These are phyloP conservation scores for Primulina eburnea DNA, from an alignment of 257 asterid species.

Conservation along the genomic window DNA sequence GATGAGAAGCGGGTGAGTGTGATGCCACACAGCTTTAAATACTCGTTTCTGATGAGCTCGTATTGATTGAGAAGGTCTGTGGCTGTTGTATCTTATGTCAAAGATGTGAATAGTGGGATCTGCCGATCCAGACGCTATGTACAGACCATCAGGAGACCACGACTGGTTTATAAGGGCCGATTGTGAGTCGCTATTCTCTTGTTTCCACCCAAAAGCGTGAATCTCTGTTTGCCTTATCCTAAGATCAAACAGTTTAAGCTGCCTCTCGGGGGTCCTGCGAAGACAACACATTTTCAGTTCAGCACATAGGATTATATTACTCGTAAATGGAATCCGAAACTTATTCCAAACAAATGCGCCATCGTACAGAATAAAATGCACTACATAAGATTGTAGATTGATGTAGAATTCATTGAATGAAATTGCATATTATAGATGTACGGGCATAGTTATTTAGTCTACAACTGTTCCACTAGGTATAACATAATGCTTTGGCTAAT, in stretches of 20 bases:
- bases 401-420: no score
- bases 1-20: constrained; percentile 65
- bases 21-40: constrained; percentile 92
- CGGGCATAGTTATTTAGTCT: background rate
- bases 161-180: constrained; percentile 88
- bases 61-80: constrained; percentile 67
- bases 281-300: background rate
- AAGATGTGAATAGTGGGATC: constrained; percentile 84
- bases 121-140: constrained; percentile 77
- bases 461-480: no score
- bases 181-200: constrained; percentile 80
- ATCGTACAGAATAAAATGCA: no score
- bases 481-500: no score
- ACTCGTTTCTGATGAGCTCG: constrained; percentile 86
- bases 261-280: constrained; percentile 76
- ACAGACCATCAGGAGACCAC: constrained; percentile 91
- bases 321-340: background rate
- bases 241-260: constrained; percentile 70
- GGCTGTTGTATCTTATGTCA: constrained; percentile 66
- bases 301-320: background rate
- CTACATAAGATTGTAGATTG: no score
- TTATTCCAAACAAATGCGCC: background rate
- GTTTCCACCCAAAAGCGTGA: constrained; percentile 85
- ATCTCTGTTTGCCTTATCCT: constrained; percentile 56
- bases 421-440: no score